Conservation (phyloP, 805 yeast species). For the Metschnikowia sp. region DNA sequence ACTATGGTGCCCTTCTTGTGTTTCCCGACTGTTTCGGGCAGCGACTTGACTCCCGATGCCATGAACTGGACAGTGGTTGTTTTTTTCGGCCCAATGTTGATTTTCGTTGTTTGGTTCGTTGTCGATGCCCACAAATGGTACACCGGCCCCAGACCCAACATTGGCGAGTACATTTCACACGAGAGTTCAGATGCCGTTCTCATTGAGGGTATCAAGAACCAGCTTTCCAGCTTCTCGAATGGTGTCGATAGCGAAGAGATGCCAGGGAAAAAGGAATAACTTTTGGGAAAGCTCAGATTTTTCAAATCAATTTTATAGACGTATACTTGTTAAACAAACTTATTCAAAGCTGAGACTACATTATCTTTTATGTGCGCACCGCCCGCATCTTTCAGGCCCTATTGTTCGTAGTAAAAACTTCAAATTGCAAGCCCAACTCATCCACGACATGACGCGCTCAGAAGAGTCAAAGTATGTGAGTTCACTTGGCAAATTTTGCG, state of each 20-base stretch:
- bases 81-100: constrained; percentile 55
- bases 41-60: constrained; percentile 32
- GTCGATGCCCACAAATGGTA: constrained; percentile 58
- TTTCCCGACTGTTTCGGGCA: constrained; percentile 46
- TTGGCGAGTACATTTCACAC: constrained; percentile 14
- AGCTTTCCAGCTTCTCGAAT: constrained; percentile 1
- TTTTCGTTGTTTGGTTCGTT: constrained; percentile 48
- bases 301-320: too few relatives aligned
- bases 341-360: too few relatives aligned
- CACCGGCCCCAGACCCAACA: constrained; percentile 56
- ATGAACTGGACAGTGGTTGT: constrained; percentile 64
- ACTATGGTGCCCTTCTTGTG: constrained; percentile 60
- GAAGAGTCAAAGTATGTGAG: too few relatives aligned
- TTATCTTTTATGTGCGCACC: too few relatives aligned
- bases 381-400: too few relatives aligned
- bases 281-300: too few relatives aligned
- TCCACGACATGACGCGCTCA: too few relatives aligned
- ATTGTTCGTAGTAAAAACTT: too few relatives aligned
- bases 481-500: too few relatives aligned
- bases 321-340: too few relatives aligned
- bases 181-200: background rate
- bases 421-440: too few relatives aligned
- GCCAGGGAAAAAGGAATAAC: background rate
- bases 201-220: constrained; percentile 7
- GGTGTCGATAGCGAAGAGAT: background rate